A percentile compares a stretch with the other conserved stretches of the same genome.
These are phyloP conservation scores for Jatropha multifida DNA, from an alignment of 441 rosid genomes.

Conservation along the genomic window DNA sequence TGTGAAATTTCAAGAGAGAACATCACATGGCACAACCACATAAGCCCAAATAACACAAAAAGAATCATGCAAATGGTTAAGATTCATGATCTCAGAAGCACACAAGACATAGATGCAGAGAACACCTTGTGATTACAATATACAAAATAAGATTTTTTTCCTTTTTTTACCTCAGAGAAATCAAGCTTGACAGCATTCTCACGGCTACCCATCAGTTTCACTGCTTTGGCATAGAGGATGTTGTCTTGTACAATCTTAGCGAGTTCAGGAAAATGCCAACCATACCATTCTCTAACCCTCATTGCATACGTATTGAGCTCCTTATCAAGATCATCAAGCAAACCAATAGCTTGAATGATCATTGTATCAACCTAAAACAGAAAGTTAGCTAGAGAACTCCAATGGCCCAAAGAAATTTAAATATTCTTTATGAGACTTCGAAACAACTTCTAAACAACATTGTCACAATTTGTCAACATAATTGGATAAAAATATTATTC, in stretches of 20 bases:
- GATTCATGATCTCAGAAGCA: background rate
- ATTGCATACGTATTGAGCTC: slow-evolving; percentile 88
- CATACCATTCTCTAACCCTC: slow-evolving; percentile 97
- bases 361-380: slow-evolving; percentile 77
- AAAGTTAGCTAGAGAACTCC: slow-evolving; percentile 4
- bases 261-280: slow-evolving; percentile 99
- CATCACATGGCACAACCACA: background rate
- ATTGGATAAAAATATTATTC: background rate
- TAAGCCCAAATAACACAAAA: background rate
- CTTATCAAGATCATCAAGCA: slow-evolving; percentile 91
- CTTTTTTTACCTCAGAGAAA: slow-evolving; percentile 67
- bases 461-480: background rate
- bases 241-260: slow-evolving; percentile 84
- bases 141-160: slow-evolving; percentile 1
- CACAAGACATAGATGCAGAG: background rate
- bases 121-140: background rate
- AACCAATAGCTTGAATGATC: slow-evolving; percentile 92
- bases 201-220: slow-evolving; percentile 81
- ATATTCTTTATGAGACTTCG: background rate
- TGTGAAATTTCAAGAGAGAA: slow-evolving; percentile 21
- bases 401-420: background rate
- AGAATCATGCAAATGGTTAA: background rate
- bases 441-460: background rate
- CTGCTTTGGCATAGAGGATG: slow-evolving; percentile 80
- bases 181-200: slow-evolving; percentile 82